These are phyloP conservation scores for Polytrichum commune DNA, from an alignment of 225 moss, liverwort and hornwort genomes.

Conservation along the genomic window DNA sequence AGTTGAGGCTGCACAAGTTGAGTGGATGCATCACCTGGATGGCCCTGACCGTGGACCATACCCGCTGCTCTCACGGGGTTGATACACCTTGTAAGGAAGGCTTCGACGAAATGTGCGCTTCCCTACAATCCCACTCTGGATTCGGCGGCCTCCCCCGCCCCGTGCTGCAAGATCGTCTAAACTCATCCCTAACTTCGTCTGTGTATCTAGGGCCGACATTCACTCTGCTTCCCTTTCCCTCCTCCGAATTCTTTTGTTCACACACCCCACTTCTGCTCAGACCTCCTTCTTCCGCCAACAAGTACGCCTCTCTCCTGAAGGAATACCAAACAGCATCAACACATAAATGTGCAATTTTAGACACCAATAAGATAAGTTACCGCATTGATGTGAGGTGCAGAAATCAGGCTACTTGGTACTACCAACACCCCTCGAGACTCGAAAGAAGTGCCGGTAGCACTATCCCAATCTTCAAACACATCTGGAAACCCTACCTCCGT, in stretches of 20 bases:
- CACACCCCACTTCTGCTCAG: too few relatives aligned
- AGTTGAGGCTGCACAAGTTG: conserved; percentile 45
- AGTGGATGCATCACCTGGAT: conserved; percentile 84
- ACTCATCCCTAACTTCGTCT: conserved; percentile 99
- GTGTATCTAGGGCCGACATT: conserved; percentile 98
- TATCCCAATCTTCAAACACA: too few relatives aligned
- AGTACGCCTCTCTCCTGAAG: too few relatives aligned
- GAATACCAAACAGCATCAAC: too few relatives aligned
- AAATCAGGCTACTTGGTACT: too few relatives aligned
- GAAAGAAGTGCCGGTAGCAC: too few relatives aligned
- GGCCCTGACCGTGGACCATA: conserved; percentile 76
- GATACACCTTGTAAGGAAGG: conserved; percentile 88
- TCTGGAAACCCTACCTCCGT: too few relatives aligned
- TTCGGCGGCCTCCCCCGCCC: conserved; percentile 75
- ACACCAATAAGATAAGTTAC: too few relatives aligned
- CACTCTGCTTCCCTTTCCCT: conserved; percentile 20
- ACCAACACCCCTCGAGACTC: too few relatives aligned
- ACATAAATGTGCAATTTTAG: too few relatives aligned
- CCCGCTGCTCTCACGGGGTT: conserved; percentile 87
- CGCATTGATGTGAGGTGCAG: too few relatives aligned
- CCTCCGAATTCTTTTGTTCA: background rate
- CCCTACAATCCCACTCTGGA: conserved; percentile 98
- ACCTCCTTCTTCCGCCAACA: too few relatives aligned
- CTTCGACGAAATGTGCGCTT: conserved; percentile 89
- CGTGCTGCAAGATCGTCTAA: conserved; percentile 93